A percentile compares a stretch with the other conserved stretches of the same genome.
phyloP scores from a whole-genome alignment of 148 eudicot species.

The Vaccinium darrowii region DNA sequence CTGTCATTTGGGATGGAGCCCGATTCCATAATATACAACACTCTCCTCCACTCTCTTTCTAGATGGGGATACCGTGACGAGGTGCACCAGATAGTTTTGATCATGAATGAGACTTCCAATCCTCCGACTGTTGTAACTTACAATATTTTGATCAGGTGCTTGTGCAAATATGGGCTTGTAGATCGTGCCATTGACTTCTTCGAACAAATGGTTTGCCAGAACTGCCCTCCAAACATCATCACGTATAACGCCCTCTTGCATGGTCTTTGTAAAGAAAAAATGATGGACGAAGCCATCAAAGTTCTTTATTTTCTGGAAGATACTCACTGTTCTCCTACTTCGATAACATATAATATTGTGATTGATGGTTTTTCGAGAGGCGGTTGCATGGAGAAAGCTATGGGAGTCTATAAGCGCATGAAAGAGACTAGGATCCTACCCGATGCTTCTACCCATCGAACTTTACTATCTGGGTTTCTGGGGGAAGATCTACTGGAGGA shows the following conservation, averaged over 20 bases:
- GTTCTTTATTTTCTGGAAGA: slow-evolving; percentile 48
- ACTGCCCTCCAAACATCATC: slow-evolving; percentile 58
- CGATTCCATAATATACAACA: slow-evolving; percentile 65
- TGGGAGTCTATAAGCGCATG: slow-evolving; percentile 58
- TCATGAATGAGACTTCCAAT: slow-evolving; percentile 62
- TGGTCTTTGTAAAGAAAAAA: slow-evolving; percentile 67
- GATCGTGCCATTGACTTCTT: slow-evolving; percentile 76
- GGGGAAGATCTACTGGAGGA: slow-evolving; percentile 45
- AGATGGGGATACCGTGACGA: slow-evolving; percentile 52
- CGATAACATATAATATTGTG: slow-evolving; percentile 69
- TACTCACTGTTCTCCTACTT: slow-evolving; percentile 44
- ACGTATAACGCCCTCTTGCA: slow-evolving; percentile 74
- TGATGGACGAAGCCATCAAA: slow-evolving; percentile 64
- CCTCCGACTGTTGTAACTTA: slow-evolving; percentile 64
- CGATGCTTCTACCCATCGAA: slow-evolving; percentile 74
- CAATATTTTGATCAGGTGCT: slow-evolving; percentile 76
- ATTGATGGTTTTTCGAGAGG: slow-evolving; percentile 73
- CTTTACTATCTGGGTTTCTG: slow-evolving; percentile 71
- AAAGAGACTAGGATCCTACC: slow-evolving; percentile 44
- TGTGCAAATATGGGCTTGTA: slow-evolving; percentile 70
- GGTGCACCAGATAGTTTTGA: slow-evolving; percentile 57
- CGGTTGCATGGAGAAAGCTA: slow-evolving; percentile 73
- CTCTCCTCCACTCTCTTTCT: slow-evolving; percentile 69
- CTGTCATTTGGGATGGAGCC: slow-evolving; percentile 66
- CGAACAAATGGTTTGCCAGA: slow-evolving; percentile 51